Evolutionary conservation across 2,329 filamentous ascomycete species (phyloP), one percentile per base, ranked within the genome.

Genomic region (Epichloe coenophiala): DNA sequence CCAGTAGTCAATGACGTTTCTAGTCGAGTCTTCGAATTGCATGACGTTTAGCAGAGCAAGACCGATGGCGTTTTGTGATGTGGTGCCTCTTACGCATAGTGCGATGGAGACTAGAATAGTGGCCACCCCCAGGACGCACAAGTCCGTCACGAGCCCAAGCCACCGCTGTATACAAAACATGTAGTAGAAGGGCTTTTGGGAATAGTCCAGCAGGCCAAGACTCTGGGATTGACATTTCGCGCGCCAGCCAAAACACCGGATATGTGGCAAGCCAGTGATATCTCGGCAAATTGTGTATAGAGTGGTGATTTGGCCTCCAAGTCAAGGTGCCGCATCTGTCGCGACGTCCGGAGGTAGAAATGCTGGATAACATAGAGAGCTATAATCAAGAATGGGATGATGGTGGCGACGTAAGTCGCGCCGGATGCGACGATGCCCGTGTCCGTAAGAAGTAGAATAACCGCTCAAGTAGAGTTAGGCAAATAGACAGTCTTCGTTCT

Each of bases 241-340:
- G 23, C 23, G 23, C 23, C 59, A 63, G 11, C 54, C 57, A 27
- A 59, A 61, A 3, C 58, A 56, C 12, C 58, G 59, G 21, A 63
- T 60, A 1, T 57, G 59, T 13, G 56, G 54, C 3, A 62, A n/a
- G 3, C 60, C 56, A 45, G 59, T 48, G 31, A 60, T 1, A 65
- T 65, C 51, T 72, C 69, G 3, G 71, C 51, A 17, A 72, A 65
- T 38, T 57, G 63, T 0, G 63, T 64, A 27, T 61, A 72, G 0
- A 80, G 63, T 0, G 70, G 71, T 0, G 75, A 68, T 43, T 72
- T 72, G 1, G 74, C 69, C 55, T 80, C 74, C 1, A 80, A 64
- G 45, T 80, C 77, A 21, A 80, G 60, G 15, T 74, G 66, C 36
- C 76, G 71, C 3, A 81, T 62, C 55, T 79, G 77, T 0, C 76